Percentiles rank a stretch among this genome's conserved stretches.
phyloP scores from a whole-genome alignment of 768 basidiomycete genomes.

The Mycena leptocephala region DNA sequence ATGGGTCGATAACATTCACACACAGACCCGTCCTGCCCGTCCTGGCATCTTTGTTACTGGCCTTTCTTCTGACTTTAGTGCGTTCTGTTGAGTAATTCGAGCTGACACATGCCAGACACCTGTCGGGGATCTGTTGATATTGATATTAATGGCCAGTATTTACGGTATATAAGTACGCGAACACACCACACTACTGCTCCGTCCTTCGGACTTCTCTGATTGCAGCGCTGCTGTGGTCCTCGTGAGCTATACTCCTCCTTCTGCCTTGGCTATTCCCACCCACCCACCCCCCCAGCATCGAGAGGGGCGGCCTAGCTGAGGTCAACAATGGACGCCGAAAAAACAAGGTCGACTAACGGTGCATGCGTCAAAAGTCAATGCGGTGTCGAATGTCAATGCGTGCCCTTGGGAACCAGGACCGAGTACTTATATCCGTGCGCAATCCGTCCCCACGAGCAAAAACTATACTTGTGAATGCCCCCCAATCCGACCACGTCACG shows the following conservation, averaged over 20 bases:
- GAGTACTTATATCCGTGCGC: constrained; percentile 12
- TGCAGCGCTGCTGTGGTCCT: constrained; percentile 1
- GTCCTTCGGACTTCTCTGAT: constrained; percentile 1
- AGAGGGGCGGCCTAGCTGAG: not conserved
- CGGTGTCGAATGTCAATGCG: constrained; percentile 9
- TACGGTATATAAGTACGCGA: not conserved
- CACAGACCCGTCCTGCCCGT: too few species aligned
- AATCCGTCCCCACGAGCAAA: not conserved
- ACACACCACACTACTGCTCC: constrained; percentile 3
- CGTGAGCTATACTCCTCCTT: not conserved
- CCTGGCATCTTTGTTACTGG: too few species aligned
- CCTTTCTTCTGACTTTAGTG: too few species aligned
- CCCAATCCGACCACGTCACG: too few species aligned
- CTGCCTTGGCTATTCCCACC: not conserved
- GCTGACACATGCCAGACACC: too few species aligned
- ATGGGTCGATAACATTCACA: too few species aligned
- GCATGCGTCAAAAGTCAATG: too few species aligned
- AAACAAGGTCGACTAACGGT: not conserved
- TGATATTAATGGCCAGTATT: too few species aligned
- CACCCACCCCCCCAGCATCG: not conserved
- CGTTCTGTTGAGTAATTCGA: too few species aligned
- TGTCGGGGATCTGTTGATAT: too few species aligned
- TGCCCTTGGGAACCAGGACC: constrained; percentile 8
- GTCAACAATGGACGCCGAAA: not conserved
- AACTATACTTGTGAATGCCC: too few species aligned